Percentiles rank a stretch among this genome's conserved stretches.
Conservation (phyloP, 1,284 basidiomycete genomes). For the Tilletiaria anomala region DNA sequence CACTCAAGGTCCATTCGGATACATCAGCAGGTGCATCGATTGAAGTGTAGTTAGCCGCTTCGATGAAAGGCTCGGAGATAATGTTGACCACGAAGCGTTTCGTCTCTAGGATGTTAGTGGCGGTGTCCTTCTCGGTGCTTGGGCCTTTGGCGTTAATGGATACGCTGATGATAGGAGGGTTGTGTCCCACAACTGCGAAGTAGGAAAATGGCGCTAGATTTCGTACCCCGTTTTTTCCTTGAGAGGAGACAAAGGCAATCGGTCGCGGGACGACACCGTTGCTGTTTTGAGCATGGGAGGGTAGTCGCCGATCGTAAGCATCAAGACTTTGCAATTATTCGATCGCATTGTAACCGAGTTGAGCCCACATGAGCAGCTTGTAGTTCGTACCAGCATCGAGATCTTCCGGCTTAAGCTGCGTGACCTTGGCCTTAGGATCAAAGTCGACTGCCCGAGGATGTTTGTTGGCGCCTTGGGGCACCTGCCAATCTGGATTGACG, state of each 20-base stretch:
- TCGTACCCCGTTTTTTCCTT: conserved; percentile 3
- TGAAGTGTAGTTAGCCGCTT: conserved; percentile 26
- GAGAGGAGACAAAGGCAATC: conserved; percentile 5
- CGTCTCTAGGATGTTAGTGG: conserved; percentile 44
- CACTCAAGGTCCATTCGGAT: conserved; percentile 20
- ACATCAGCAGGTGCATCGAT: conserved; percentile 17
- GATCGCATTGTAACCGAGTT: background rate
- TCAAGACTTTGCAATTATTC: background rate
- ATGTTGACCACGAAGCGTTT: background rate
- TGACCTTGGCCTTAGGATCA: background rate
- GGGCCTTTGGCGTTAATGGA: conserved; percentile 6
- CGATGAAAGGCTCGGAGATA: conserved; percentile 20
- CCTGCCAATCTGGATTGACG: background rate
- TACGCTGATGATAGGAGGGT: conserved; percentile 4
- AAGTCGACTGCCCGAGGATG: background rate
- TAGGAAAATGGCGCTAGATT: conserved; percentile 7
- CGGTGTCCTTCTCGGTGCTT: conserved; percentile 51
- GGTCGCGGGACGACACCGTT: conserved; percentile 4
- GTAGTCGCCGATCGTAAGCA: background rate
- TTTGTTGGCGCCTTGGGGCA: background rate
- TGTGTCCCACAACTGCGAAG: conserved; percentile 1
- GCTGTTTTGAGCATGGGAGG: background rate
- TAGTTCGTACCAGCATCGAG: conserved; percentile 3
- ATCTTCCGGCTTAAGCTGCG: conserved; percentile 1
- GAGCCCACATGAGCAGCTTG: conserved; percentile 4